phyloP scores from a whole-genome alignment of 2,329 filamentous ascomycete genomes.

The Fusarium subtropicale region DNA sequence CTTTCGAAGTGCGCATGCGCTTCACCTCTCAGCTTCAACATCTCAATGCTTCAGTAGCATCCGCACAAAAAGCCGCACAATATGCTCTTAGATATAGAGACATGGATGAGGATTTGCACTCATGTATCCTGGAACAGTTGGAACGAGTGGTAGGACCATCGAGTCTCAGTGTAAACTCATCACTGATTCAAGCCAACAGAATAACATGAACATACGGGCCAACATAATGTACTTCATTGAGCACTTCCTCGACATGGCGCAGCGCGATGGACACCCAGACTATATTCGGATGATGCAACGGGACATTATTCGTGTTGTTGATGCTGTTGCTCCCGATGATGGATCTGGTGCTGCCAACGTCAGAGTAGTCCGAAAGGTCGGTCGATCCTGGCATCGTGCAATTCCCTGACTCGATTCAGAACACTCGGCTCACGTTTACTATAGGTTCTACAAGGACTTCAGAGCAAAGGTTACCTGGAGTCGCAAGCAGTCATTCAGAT shows the following conservation, averaged over 20 bases:
- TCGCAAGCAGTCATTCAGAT: slow-evolving; percentile 81
- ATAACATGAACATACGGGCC: slow-evolving; percentile 94
- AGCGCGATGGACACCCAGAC: slow-evolving; percentile 78
- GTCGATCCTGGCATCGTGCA: slow-evolving; percentile 37
- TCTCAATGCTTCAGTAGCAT: slow-evolving; percentile 89
- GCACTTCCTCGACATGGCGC: slow-evolving; percentile 88
- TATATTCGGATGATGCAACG: slow-evolving; percentile 96
- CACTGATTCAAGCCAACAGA: slow-evolving; percentile 60
- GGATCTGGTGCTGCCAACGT: slow-evolving; percentile 92
- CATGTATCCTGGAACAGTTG: slow-evolving; percentile 95
- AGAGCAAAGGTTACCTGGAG: slow-evolving; percentile 78
- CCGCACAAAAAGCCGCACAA: slow-evolving; percentile 90
- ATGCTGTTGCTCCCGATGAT: slow-evolving; percentile 88
- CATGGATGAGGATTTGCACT: slow-evolving; percentile 96
- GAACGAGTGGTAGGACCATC: slow-evolving; percentile 69
- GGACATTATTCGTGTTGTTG: slow-evolving; percentile 90
- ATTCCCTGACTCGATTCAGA: not conserved
- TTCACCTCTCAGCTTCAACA: slow-evolving; percentile 92
- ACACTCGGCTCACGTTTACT: slow-evolving; percentile 24
- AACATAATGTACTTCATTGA: slow-evolving; percentile 99
- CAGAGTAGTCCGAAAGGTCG: slow-evolving; percentile 86
- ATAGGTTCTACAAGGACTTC: slow-evolving; percentile 76
- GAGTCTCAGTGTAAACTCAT: not conserved
- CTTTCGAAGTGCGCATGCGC: slow-evolving; percentile 98
- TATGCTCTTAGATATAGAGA: slow-evolving; percentile 95